Evolutionary conservation across 2,329 filamentous ascomycete genomes (phyloP).

Genomic region (Cordyceps militaris): DNA sequence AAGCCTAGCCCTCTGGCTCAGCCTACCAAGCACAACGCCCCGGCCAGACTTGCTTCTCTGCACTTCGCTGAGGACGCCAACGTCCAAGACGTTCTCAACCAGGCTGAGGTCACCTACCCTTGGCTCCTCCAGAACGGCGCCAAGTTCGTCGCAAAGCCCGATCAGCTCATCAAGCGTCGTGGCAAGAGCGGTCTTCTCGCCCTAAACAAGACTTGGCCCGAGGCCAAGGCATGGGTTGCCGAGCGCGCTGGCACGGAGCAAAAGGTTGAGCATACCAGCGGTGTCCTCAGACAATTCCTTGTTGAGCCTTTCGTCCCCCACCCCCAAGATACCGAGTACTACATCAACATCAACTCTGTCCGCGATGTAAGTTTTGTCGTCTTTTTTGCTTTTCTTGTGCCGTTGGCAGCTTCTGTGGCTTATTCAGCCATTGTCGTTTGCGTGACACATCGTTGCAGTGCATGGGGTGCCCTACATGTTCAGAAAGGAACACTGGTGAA

Average conservation of each 20-base stretch:
- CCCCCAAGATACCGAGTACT: conserved; percentile 93
- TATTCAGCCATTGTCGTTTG: neutral
- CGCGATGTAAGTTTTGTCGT: conserved; percentile 74
- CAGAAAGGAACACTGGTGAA: neutral
- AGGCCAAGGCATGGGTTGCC: conserved; percentile 90
- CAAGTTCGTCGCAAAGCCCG: conserved; percentile 98
- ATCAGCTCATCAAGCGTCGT: conserved; percentile 99
- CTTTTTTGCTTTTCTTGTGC: conserved; percentile 19
- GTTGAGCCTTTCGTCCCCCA: conserved; percentile 98
- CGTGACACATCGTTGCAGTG: neutral
- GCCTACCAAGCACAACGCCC: conserved; percentile 82
- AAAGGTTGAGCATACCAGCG: conserved; percentile 85
- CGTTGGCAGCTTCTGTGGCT: conserved; percentile 13
- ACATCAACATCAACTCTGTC: conserved; percentile 99
- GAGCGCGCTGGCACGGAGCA: conserved; percentile 86
- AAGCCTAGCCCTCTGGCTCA: conserved; percentile 90
- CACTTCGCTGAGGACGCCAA: conserved; percentile 86
- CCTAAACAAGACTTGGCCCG: conserved; percentile 94
- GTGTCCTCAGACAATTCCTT: conserved; percentile 87
- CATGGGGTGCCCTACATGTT: neutral
- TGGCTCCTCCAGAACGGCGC: conserved; percentile 79
- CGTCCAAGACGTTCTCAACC: conserved; percentile 78
- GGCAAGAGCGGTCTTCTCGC: conserved; percentile 96
- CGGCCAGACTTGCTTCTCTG: conserved; percentile 83
- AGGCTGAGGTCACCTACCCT: conserved; percentile 93